Evolutionary conservation across 331 rosid genomes (phyloP).

Genomic region (Stylosanthes scabra): DNA sequence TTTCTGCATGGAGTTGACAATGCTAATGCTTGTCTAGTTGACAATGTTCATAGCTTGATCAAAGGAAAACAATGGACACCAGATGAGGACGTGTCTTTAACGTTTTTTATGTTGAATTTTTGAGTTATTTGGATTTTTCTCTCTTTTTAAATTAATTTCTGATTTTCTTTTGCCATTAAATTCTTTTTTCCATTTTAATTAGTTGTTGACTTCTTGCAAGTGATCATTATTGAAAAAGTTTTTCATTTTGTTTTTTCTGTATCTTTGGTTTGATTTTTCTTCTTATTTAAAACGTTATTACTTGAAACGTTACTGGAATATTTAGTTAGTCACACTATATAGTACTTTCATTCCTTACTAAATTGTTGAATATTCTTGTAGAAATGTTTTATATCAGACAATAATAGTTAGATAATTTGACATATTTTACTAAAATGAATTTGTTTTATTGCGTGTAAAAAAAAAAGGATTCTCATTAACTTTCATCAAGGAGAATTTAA

Average conservation of each 20-base stretch:
- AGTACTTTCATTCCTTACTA: background rate
- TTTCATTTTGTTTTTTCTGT: no score
- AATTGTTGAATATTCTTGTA: background rate
- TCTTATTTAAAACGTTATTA: no score
- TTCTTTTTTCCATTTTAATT: background rate
- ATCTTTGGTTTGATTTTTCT: no score
- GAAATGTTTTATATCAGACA: no score
- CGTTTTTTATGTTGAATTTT: background rate
- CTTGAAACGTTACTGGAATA: no score
- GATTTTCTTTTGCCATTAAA: background rate
- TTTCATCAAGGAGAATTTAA: background rate
- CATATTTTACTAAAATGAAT: no score
- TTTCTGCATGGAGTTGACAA: background rate
- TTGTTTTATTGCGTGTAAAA: no score
- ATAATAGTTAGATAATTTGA: no score
- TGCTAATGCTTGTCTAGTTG: background rate
- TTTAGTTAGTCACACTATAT: no score
- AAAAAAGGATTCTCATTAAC: no score
- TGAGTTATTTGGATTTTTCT: background rate
- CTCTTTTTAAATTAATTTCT: background rate
- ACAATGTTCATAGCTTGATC: conserved; percentile 10
- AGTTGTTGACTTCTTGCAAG: background rate
- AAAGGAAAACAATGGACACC: conserved; percentile 66
- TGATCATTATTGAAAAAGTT: background rate
- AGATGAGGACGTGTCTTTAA: conserved; percentile 57